These are phyloP conservation scores for Diaporthe capsici DNA, from an alignment of 2,329 filamentous ascomycete genomes.

Conservation along the genomic window DNA sequence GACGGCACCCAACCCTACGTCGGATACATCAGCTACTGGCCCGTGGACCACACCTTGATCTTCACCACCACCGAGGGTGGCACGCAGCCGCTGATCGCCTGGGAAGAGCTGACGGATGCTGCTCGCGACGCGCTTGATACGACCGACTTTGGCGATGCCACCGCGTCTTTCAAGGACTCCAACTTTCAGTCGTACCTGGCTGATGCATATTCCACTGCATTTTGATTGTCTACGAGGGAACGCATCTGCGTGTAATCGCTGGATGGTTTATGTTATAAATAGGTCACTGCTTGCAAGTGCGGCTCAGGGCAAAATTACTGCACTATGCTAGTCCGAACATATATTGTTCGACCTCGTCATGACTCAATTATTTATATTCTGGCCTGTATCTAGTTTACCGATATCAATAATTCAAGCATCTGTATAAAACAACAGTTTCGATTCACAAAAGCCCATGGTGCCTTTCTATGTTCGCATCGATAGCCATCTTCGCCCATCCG, in stretches of 20 bases:
- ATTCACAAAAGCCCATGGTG: neutral
- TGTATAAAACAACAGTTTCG: neutral
- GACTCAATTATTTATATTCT: neutral
- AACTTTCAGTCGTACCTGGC: constrained; percentile 34
- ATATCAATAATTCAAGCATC: too few species aligned
- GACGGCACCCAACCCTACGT: constrained; percentile 47
- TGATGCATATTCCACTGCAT: constrained; percentile 26
- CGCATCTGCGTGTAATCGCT: neutral
- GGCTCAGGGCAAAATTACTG: neutral
- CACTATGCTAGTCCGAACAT: neutral
- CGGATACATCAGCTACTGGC: constrained; percentile 51
- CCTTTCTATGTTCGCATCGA: neutral
- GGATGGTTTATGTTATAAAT: neutral
- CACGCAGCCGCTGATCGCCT: constrained; percentile 57
- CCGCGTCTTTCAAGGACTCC: constrained; percentile 36
- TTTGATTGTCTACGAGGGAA: neutral
- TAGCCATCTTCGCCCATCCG: too few species aligned
- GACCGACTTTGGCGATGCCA: constrained; percentile 54
- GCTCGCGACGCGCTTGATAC: constrained; percentile 53
- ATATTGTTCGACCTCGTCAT: neutral
- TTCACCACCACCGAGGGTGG: constrained; percentile 54
- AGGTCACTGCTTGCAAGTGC: neutral
- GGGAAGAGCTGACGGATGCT: constrained; percentile 56
- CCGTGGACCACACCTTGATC: constrained; percentile 54
- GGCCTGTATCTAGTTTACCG: neutral